Percentiles rank a stretch among this genome's conserved stretches.
Conservation (phyloP, 805 yeast genomes). For the Candida verbasci region DNA sequence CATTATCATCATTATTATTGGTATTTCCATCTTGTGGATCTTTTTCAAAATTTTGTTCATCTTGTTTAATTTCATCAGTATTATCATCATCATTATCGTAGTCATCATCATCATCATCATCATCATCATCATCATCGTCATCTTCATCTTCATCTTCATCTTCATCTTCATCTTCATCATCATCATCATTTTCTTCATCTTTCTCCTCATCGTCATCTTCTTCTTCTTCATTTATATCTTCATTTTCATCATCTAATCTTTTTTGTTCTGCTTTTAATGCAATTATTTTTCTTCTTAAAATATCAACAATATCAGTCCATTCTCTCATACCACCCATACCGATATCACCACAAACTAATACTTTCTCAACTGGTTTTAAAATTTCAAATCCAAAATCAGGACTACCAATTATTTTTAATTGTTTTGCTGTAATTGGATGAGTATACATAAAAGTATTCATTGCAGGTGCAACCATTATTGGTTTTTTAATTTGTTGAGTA, state of each 20-base stretch:
- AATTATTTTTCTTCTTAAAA: slow-evolving; percentile 31
- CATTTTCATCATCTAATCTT: slow-evolving; percentile 22
- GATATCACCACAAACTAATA: slow-evolving; percentile 44
- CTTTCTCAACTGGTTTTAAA: slow-evolving; percentile 44
- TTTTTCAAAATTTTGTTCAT: slow-evolving; percentile 22
- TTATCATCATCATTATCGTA: slow-evolving; percentile 12
- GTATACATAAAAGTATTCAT: slow-evolving; percentile 47
- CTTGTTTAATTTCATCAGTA: slow-evolving; percentile 2
- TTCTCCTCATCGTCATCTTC: slow-evolving; percentile 36
- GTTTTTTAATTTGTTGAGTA: slow-evolving; percentile 24
- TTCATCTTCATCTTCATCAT: slow-evolving; percentile 35
- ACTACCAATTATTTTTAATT: slow-evolving; percentile 25
- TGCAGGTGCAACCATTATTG: slow-evolving; percentile 44
- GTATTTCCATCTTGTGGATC: slow-evolving; percentile 14
- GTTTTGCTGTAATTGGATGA: slow-evolving; percentile 42
- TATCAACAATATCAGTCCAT: slow-evolving; percentile 44
- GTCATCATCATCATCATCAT: slow-evolving; percentile 29
- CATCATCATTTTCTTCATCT: slow-evolving; percentile 35
- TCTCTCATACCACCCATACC: slow-evolving; percentile 51
- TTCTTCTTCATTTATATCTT: slow-evolving; percentile 29
- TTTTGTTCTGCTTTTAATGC: slow-evolving; percentile 23
- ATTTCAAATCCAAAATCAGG: slow-evolving; percentile 41
- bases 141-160: slow-evolving; percentile 32
- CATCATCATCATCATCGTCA: slow-evolving; percentile 30
- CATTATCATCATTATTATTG: slow-evolving; percentile 5